phyloP scores from a whole-genome alignment of 1,284 basidiomycete species.

The Melampsora americana region DNA sequence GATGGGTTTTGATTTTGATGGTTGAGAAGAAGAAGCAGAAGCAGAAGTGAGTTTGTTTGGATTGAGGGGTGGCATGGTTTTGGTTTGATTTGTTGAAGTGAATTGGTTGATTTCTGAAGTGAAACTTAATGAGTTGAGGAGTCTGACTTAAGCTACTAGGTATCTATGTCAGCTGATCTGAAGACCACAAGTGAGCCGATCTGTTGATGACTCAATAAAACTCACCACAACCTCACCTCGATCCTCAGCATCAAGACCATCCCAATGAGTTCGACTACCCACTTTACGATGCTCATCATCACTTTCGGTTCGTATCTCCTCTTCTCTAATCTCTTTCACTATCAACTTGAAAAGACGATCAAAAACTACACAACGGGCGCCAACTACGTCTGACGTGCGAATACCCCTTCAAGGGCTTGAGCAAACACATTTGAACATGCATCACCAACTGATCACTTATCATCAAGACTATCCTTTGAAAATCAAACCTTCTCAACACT shows the following conservation, averaged over 20 bases:
- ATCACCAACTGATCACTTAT: slow-evolving; percentile 5
- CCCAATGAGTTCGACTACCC: too few species aligned
- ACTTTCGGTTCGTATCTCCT: neutral
- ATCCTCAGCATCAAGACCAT: too few species aligned
- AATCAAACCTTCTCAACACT: neutral
- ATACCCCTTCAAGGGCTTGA: slow-evolving; percentile 1
- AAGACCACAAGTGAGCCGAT: too few species aligned
- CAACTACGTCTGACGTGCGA: slow-evolving; percentile 9
- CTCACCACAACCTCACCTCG: too few species aligned
- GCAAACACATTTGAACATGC: slow-evolving; percentile 5
- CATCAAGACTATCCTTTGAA: neutral
- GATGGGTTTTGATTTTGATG: neutral
- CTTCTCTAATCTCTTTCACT: neutral
- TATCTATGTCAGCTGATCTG: too few species aligned
- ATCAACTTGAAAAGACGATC: neutral
- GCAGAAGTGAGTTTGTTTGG: neutral
- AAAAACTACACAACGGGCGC: slow-evolving; percentile 8
- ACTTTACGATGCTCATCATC: too few species aligned
- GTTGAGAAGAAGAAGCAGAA: neutral
- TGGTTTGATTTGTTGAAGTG: neutral
- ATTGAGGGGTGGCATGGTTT: neutral
- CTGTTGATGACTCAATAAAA: too few species aligned
- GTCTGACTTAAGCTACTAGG: too few species aligned
- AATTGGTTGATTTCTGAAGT: too few species aligned
- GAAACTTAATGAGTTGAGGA: too few species aligned